Evolutionary conservation across 192 early-diverging fungal species (phyloP), one percentile per base, ranked within the genome.

Genomic region (Podila epigama): DNA sequence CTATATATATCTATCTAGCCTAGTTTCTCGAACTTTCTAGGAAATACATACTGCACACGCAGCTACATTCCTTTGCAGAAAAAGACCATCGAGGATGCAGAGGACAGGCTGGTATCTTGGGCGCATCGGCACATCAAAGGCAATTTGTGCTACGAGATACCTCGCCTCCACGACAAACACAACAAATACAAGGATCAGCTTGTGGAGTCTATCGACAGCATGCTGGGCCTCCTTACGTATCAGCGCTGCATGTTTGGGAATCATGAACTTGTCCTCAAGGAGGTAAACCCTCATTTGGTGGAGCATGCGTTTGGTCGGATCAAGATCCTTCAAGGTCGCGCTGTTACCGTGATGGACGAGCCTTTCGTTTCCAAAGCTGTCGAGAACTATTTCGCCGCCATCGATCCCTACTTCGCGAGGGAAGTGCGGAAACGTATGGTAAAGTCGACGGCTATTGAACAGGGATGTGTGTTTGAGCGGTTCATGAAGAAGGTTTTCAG

Each of bases 241-340:
- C 67, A 61, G 51, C 51, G 59, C 25, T 61, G 67, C 56, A 69
- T 69, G 67, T 61, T 60, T 69, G 59, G 59, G 25, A 56, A 60
- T 53, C 41, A 68, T 0, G 57, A 68, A 56, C 56, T 59, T 52
- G 48, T 68, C 44, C 66, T 68, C 57, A 59, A 68, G 22, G 53
- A 68, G n/a, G 48, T 51, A 29, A 50, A 68, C 40, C 57, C 66
- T 60, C 27, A 39, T 32, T 51, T 68, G 57, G 57, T 59, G 33
- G 57, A 68, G 42, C 66, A 56, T 27, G 66, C 66, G 39, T 66
- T 65, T 56, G 63, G 63, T 56, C 63, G 51, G 63, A 65, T 65
- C 63, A 65, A 65, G 63, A 65, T 54, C 51, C 34, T 64, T 27
- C 8, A 15, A 33, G 53, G 53, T 28, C n/a, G n/a, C n/a, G n/a